Evolutionary conservation across 1,284 basidiomycete species (phyloP), one percentile per base, ranked within the genome.

Genomic region (Schizopora paradoxa): DNA sequence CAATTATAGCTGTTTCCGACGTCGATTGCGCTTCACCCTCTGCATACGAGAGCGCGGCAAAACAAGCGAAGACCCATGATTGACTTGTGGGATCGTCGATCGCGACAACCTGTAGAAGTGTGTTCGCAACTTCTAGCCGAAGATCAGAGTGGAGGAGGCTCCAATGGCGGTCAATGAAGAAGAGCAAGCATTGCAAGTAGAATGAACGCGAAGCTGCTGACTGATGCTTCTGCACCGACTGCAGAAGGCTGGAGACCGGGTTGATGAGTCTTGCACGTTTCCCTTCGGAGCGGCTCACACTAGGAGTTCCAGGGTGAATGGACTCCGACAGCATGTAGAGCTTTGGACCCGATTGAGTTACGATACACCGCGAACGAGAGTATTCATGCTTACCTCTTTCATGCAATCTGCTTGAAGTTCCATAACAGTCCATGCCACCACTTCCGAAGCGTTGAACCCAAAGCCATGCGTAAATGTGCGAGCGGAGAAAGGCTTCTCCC

Each of bases 401-500:
- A 78, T 73, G 57, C 82, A 86, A 57, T 93, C 89, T 4, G 90
- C 86, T 51, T 88, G 85, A n/a, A 96, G 66, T 60, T 94, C 83
- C 3, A 94, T 65, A 1, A 82, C 71, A 1, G 79, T 76, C 93
- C 94, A 98, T 0, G 80, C 73, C 28, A 90, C 60, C 0, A 88
- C 87, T 59, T 90, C 82, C 18, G 65, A 68, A 0, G 74, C 58
- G 47, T 79, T 77, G 56, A 97, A 91, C 51, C 78, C 76, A 66
- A 73, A 77, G 2, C 88, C 89, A 34, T 82, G 73, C 33, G 76
- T 68, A 58, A 91, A 88, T 1, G 83, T 86, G 16, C 60, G 66
- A 0, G 77, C 73, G 18, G 73, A 62, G 53, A 90, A 88, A 13
- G 79, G 67, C 8, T 59, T 54, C 29, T 58, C 48, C 10, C 55